Base-by-base conservation (phyloP, 768 basidiomycete species). In the Hemileccinum impolitum region DNA sequence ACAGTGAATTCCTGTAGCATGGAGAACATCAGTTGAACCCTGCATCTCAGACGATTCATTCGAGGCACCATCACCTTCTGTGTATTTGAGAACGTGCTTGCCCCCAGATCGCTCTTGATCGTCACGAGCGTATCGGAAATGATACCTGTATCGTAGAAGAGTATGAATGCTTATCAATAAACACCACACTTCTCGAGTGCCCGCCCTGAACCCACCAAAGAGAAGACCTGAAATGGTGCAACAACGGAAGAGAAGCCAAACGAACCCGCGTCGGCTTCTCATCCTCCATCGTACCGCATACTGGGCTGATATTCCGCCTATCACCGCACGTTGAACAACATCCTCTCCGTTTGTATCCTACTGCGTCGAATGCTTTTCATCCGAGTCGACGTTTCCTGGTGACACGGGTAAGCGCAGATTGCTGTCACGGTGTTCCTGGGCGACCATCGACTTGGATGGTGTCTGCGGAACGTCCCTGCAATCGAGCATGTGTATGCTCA, bases 101-200 rank as follows among this genome's bases (percentile, higher is more conserved):
- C 76, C 4, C 85, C 84, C 35, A 90, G 71, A 57, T 88, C 86
- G 6, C 73, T 69, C 0, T 80, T 77, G 48, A 90, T 88, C 10
- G 79, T 82, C 19, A 89, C 85, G 30, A 90, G 73, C n/a, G 87
- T 84, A 23, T 87, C 88, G 47, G 85, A 87, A 21, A 90, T 84
- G 32, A 87, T 82, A 38, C 87, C 87, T 9, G 87, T 90, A 60
- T 90, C 87, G 57, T 90, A 90, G 21, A 51, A 15, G 21, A 40
- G 32, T 25, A 8, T 26, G 12, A 23, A 26, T 38, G 28, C 7
- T 1, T 12, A 6, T 62, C 25, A 62, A 28, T 3, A 6, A 13
- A 19, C 9, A 9, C 28, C 11, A 12, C 9, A 9, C 28, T 8
- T 12, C 11, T 30, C 9, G 9, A 30, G 11, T 9, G 9, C 28